phyloP scores from a whole-genome alignment of 1,284 basidiomycete genomes.

The Tilletia indica region DNA sequence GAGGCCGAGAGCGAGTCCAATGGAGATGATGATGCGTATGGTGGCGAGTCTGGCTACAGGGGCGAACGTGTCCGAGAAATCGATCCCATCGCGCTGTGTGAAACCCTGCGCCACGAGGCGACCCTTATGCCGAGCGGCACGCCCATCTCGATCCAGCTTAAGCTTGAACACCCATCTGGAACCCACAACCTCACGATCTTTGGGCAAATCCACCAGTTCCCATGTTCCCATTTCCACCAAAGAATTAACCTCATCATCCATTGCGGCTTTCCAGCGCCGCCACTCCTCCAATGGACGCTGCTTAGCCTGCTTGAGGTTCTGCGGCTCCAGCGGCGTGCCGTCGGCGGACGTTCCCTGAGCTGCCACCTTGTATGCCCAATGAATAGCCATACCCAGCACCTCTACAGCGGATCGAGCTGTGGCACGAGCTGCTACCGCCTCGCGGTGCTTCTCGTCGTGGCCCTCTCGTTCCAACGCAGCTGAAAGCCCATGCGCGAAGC shows the following conservation, averaged over 20 bases:
- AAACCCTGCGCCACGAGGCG: slow-evolving; percentile 59
- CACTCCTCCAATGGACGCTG: neutral
- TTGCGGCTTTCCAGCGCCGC: neutral
- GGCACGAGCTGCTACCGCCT: no score
- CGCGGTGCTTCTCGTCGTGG: no score
- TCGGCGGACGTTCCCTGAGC: neutral
- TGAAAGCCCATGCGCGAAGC: neutral
- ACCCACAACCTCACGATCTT: neutral
- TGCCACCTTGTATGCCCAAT: neutral
- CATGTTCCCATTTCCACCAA: neutral
- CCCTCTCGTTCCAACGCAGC: neutral
- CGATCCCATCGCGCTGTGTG: slow-evolving; percentile 57
- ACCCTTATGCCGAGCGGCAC: slow-evolving; percentile 56
- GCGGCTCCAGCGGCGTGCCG: neutral
- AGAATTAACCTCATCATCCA: neutral
- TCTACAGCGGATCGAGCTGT: neutral
- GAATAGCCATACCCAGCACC: neutral
- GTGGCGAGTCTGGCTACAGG: slow-evolving; percentile 57
- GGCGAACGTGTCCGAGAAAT: slow-evolving; percentile 59
- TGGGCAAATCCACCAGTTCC: neutral
- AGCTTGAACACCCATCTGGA: slow-evolving; percentile 28
- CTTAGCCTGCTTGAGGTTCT: neutral
- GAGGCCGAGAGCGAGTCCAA: slow-evolving; percentile 54
- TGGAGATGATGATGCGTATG: slow-evolving; percentile 55
- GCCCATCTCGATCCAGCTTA: slow-evolving; percentile 56